Base-by-base conservation (phyloP, 1,284 basidiomycete genomes). In the Trametes versicolor region DNA sequence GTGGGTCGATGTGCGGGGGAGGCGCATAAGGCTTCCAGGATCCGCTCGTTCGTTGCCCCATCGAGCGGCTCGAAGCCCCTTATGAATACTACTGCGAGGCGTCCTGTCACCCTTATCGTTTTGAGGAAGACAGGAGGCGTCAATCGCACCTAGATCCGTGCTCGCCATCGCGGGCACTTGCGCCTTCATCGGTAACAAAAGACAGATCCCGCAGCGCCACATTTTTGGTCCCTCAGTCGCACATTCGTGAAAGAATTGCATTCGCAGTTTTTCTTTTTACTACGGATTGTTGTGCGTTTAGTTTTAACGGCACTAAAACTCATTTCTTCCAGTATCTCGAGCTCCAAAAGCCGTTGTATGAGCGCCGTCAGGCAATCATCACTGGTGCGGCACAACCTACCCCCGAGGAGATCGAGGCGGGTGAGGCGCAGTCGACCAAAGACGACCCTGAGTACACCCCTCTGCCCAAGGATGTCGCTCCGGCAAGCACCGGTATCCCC, bases 291-390 rank as follows among this genome's bases (percentile, higher is more conserved):
- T 4, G 32, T 37, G 5, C 19, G 3, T 39, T 34, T 9, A 3
- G 7, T 19, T 34, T 39, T 4, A 41, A 19, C 25, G 25, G n/a
- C 50, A 39, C 56, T 68, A 36, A 65, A 13, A 27, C 21, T 9
- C 34, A 27, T 34, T 21, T 29, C 15, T 71, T 5, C 17, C 32
- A 96, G 94, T 99, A 97, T 80, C 89, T 96, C 60, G 86, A 86
- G 67, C 87, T 95, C 60, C 92, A 93, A 81, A 87, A 87, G 73
- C 97, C 97, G 55, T 82, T 98, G 62, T 98, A 97, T 82, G 90
- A 94, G 74, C 93, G 96, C 70, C 89, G 97, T 70, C 82, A 88
- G 53, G 91, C 86, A 63, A 95, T 99, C 82, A 90, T 98, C 77
- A 84, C 87, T 59, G 97, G 97, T 68, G 81, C 87, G 70, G 83